A percentile compares a stretch with the other conserved stretches of the same genome.
Evolutionary conservation across 2,329 filamentous ascomycete species (phyloP).

Genomic region (Ceratocystis diversiconidia): DNA sequence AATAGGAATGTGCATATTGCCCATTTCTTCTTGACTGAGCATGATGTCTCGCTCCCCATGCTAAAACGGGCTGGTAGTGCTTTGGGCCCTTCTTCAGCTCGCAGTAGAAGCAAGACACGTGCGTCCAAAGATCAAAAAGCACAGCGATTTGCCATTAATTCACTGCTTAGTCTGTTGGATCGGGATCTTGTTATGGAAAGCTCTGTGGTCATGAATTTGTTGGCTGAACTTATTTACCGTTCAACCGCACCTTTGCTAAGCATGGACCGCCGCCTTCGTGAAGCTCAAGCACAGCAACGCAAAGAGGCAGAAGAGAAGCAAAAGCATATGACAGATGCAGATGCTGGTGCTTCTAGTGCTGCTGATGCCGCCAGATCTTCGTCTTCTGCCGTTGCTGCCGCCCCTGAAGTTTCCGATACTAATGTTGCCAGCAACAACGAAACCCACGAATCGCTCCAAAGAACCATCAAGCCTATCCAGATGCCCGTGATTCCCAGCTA

Average conservation of each 20-base stretch:
- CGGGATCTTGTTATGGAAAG: slow-evolving; percentile 95
- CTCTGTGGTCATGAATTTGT: slow-evolving; percentile 86
- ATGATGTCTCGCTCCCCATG: slow-evolving; percentile 59
- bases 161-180: slow-evolving; percentile 72
- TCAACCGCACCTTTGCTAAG: slow-evolving; percentile 77
- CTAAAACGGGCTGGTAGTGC: slow-evolving; percentile 57
- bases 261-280: slow-evolving; percentile 70
- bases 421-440: slow-evolving; percentile 26
- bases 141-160: slow-evolving; percentile 82
- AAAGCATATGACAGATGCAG: slow-evolving; percentile 12
- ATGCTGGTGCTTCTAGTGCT: slow-evolving; percentile 1
- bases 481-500: slow-evolving; percentile 76
- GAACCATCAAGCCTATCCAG: slow-evolving; percentile 48
- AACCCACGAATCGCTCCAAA: slow-evolving; percentile 29
- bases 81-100: slow-evolving; percentile 42
- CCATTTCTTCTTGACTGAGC: slow-evolving; percentile 86
- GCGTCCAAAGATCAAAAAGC: slow-evolving; percentile 76
- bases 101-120: slow-evolving; percentile 18
- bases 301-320: slow-evolving; percentile 17
- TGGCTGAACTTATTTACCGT: slow-evolving; percentile 73
- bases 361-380: background rate
- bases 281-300: slow-evolving; percentile 44
- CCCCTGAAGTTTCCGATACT: slow-evolving; percentile 21
- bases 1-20: slow-evolving; percentile 75
- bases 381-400: slow-evolving; percentile 14